These are phyloP conservation scores for Smithsoniella earleae DNA, from an alignment of 163 green algal species.

Conservation along the genomic window DNA sequence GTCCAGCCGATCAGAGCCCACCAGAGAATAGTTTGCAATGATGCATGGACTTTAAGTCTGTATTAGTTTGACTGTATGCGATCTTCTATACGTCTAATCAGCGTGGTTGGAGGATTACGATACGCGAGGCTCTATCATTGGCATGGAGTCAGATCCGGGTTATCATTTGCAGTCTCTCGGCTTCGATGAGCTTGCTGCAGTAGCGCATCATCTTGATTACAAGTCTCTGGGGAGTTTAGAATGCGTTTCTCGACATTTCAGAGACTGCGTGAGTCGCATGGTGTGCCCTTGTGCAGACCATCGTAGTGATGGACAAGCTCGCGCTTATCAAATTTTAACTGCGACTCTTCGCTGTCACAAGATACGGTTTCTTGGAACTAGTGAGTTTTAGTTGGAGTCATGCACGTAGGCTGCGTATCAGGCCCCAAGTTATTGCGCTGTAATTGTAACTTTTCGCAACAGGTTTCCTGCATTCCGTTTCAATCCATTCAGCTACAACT, in stretches of 20 bases:
- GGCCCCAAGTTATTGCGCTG: neutral
- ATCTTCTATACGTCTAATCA: no score
- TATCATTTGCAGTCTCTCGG: neutral
- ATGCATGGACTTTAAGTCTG: no score
- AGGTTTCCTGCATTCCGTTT: neutral
- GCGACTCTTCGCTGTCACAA: no score
- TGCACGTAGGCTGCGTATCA: neutral
- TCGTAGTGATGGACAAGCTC: neutral
- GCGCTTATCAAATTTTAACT: neutral
- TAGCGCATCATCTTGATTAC: neutral
- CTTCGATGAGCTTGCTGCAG: neutral
- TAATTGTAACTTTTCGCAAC: neutral
- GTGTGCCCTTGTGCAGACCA: neutral
- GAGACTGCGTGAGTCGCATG: constrained; percentile 7
- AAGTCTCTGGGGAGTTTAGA: neutral
- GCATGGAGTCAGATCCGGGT: no score
- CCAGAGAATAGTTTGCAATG: no score
- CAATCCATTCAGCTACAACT: no score
- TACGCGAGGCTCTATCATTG: no score
- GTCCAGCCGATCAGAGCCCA: no score
- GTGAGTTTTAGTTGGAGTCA: neutral
- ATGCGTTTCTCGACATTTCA: neutral
- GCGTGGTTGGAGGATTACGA: no score
- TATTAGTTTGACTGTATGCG: no score
- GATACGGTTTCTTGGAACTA: neutral